A percentile compares a stretch with the other conserved stretches of the same genome.
Conservation (phyloP, 345 rosid species). For the Bruguiera gymnorhiza region DNA sequence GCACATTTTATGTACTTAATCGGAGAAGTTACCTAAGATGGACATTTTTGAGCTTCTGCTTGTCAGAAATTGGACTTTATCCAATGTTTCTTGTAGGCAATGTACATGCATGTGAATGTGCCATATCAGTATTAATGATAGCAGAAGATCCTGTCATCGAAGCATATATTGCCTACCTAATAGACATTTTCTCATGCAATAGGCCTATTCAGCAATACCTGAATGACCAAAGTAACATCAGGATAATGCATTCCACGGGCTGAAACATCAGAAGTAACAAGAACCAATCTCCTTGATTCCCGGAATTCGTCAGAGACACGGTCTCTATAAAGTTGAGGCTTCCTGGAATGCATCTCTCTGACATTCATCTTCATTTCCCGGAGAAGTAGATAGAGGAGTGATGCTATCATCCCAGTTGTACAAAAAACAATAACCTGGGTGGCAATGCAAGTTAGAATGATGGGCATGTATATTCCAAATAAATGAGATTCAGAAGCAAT, state of each 20-base stretch:
- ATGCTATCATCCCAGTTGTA: constrained; percentile 87
- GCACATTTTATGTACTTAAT: neutral
- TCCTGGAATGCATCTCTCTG: constrained; percentile 88
- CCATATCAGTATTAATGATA: neutral
- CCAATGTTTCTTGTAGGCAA: no score
- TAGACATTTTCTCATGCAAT: neutral
- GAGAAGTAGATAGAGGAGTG: constrained; percentile 62
- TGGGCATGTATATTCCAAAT: neutral
- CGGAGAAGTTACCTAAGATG: no score
- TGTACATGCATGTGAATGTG: no score
- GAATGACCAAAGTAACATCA: constrained; percentile 90
- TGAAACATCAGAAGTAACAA: constrained; percentile 88
- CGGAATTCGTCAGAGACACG: constrained; percentile 80
- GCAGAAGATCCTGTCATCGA: neutral
- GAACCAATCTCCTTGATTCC: constrained; percentile 71
- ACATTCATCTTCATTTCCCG: constrained; percentile 83
- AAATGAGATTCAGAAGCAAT: constrained; percentile 10
- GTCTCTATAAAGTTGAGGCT: constrained; percentile 72
- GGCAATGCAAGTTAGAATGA: constrained; percentile 24
- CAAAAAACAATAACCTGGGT: constrained; percentile 84
- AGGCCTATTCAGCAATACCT: constrained; percentile 44
- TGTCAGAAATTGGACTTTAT: no score
- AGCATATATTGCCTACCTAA: neutral
- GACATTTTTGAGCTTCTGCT: no score
- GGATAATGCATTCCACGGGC: constrained; percentile 95